Evolutionary conservation across 768 basidiomycete genomes (phyloP).

Genomic region (Boletus vinaceobasis): DNA sequence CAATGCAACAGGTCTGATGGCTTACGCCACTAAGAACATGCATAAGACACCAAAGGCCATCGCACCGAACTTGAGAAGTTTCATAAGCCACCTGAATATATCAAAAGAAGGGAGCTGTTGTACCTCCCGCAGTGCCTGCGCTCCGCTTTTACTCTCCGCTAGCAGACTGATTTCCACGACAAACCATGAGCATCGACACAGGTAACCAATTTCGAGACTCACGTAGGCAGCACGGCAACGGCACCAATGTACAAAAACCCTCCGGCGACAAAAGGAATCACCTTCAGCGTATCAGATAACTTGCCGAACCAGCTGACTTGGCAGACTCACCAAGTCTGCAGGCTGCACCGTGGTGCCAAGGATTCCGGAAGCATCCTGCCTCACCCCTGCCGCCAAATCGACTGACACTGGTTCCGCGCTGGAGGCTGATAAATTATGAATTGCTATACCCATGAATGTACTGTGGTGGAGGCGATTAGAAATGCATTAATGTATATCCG

Average conservation of each 20-base stretch:
- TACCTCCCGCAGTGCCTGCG: conserved; percentile 89
- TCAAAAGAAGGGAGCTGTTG: conserved; percentile 6
- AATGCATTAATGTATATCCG: conserved; percentile 1
- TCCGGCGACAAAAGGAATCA: conserved; percentile 86
- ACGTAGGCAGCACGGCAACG: conserved; percentile 89
- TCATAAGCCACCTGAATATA: conserved; percentile 18
- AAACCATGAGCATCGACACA: conserved; percentile 9
- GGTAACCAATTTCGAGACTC: conserved; percentile 33
- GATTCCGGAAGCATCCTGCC: conserved; percentile 71
- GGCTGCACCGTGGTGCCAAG: conserved; percentile 79
- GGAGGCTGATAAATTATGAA: conserved; percentile 69
- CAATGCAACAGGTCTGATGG: conserved; percentile 22
- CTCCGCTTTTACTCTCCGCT: conserved; percentile 82
- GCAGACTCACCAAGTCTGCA: conserved; percentile 70
- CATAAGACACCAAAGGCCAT: conserved; percentile 89
- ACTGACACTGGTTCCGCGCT: conserved; percentile 37
- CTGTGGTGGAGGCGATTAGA: conserved; percentile 33
- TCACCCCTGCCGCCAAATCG: conserved; percentile 74
- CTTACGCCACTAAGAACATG: conserved; percentile 92
- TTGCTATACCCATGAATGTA: conserved; percentile 85
- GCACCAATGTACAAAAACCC: conserved; percentile 94
- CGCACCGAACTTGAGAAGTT: conserved; percentile 68
- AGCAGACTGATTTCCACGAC: conserved; percentile 53
- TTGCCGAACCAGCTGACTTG: conserved; percentile 12
- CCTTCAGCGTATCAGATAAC: conserved; percentile 40